Evolutionary conservation across 2,329 filamentous ascomycete species (phyloP).

Genomic region (Penicillium freii): DNA sequence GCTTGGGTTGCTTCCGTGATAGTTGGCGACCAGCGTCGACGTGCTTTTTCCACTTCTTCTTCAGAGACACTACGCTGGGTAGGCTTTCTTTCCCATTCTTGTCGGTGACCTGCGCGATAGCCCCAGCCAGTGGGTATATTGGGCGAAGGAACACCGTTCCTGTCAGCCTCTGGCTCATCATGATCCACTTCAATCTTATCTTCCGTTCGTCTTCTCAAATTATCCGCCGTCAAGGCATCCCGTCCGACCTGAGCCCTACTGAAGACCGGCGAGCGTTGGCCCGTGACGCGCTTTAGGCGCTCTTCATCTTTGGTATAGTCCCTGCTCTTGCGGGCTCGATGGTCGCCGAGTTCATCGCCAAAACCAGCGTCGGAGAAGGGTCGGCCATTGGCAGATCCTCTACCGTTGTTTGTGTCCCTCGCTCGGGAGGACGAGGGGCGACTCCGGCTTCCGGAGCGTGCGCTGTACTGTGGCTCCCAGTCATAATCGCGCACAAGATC

Average conservation of each 20-base stretch:
- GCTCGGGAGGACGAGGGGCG: constrained; percentile 28
- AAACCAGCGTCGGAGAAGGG: constrained; percentile 34
- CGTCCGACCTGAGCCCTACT: constrained; percentile 39
- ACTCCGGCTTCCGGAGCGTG: constrained; percentile 20
- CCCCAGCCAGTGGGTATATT: constrained; percentile 43
- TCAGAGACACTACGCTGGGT: constrained; percentile 23
- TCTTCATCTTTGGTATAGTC: constrained; percentile 41
- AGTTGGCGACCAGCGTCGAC: constrained; percentile 16
- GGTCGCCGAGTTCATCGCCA: constrained; percentile 34
- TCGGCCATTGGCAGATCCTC: constrained; percentile 18
- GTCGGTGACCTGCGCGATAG: constrained; percentile 30
- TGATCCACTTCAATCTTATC: constrained; percentile 20
- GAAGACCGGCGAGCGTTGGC: constrained; percentile 41
- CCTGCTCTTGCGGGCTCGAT: constrained; percentile 34
- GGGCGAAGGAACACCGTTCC: constrained; percentile 30
- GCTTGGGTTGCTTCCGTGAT: constrained; percentile 30
- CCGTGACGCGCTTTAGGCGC: constrained; percentile 40
- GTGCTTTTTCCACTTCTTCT: constrained; percentile 12
- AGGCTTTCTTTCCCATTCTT: constrained; percentile 38
- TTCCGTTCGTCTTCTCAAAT: constrained; percentile 38
- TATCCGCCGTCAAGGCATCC: constrained; percentile 35
- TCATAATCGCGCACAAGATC: constrained; percentile 37
- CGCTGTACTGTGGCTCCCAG: constrained; percentile 15
- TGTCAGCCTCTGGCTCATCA: constrained; percentile 21
- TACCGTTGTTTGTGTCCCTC: constrained; percentile 17